Base-by-base conservation (phyloP, 2,329 filamentous ascomycete genomes). In the Daldinia sp. region DNA sequence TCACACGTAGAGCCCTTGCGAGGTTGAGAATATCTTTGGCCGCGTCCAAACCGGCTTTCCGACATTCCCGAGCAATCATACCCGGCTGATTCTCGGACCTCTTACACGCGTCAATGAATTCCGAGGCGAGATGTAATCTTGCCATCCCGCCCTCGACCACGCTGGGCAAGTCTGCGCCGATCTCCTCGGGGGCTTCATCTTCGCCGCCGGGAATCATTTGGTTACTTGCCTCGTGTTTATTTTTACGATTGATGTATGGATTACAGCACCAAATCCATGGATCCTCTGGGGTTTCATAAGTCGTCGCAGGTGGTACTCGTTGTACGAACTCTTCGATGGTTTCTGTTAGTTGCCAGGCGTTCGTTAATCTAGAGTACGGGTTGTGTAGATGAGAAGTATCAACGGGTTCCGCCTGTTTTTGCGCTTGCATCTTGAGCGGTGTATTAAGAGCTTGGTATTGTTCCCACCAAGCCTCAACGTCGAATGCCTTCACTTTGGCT, bases 221-320 rank as follows among this genome's bases (percentile, higher is more conserved):
- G 54, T 75, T 79, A 32, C 75, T 65, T 4, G 75, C 73, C 25
- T 72, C 68, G 6, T 59, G 63, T 59, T 75, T 79, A 43, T 72
- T 66, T 13, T 76, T 76, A 4, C 76, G 75, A 3, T 74, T 72
- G 63, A 79, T 80, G 70, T 84, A 83, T 0, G 89, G 90, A 73
- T 92, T 92, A 53, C 83, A 84, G 39, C 91, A 85, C 79, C 85
- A 93, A 48, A 96, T 92, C 90, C 91, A 95, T 0, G 84, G 83
- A 2, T 83, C 80, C 0, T 77, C 68, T 0, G 71, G 71, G 1
- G 75, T 76, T 3, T 77, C 74, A 2, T 80, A 75, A 1, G 88
- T 91, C 1, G 83, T 89, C 3, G 83, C 82, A 0, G 92, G 91
- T 0, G 90, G 89, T 0, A 94, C 80, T 7, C 92, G 87, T 7